Percentiles rank a stretch among this genome's conserved stretches.
Conservation (phyloP, 495 filamentous ascomycete species). For the Xeromyces bisporus region DNA sequence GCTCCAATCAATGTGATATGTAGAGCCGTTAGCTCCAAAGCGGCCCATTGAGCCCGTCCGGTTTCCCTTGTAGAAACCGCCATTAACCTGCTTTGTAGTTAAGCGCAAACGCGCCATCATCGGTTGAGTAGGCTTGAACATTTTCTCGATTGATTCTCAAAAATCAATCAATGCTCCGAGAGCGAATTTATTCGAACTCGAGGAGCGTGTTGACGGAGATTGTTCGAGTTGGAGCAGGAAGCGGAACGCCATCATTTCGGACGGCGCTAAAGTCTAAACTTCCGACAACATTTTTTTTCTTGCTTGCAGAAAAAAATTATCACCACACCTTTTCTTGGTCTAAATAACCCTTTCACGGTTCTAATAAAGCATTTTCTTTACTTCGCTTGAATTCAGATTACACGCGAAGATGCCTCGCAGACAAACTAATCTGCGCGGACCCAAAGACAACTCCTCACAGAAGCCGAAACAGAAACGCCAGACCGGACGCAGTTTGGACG, state of each 20-base stretch:
- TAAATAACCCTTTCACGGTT: too few species aligned
- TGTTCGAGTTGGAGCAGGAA: too few species aligned
- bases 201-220: too few species aligned
- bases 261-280: neutral
- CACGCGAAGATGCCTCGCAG: conserved; percentile 47
- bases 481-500: conserved; percentile 50
- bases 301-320: neutral
- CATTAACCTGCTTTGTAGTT: conserved; percentile 81
- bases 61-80: conserved; percentile 94
- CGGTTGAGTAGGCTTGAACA: conserved; percentile 52
- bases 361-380: too few species aligned
- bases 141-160: too few species aligned
- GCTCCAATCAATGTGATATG: conserved; percentile 58
- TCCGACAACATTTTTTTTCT: conserved; percentile 3
- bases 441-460: conserved; percentile 31
- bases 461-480: conserved; percentile 31
- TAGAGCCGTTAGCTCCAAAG: conserved; percentile 67
- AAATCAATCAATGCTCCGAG: too few species aligned
- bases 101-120: conserved; percentile 55
- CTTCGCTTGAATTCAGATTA: too few species aligned
- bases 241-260: too few species aligned
- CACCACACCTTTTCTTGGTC: too few species aligned
- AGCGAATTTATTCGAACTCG: too few species aligned
- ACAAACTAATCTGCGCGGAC: conserved; percentile 33
- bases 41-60: conserved; percentile 70